Conservation (phyloP, 805 yeast genomes). For the Teunomyces panamensis region DNA sequence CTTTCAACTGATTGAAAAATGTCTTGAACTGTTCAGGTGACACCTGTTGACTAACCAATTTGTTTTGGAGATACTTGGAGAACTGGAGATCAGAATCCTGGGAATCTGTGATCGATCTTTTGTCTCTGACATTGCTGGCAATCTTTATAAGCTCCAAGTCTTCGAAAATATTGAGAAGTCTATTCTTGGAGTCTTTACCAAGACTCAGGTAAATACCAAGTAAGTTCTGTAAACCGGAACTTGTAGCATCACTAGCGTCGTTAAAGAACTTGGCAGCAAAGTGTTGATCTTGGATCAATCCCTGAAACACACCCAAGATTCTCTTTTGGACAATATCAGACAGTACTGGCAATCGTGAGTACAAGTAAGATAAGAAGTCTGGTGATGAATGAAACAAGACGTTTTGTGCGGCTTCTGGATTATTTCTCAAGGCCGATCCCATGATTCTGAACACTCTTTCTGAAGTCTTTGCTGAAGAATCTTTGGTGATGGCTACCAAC, state of each 20-base stretch:
- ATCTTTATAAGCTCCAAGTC: slow-evolving; percentile 31
- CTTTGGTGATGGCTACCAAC: slow-evolving; percentile 12
- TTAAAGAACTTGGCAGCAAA: slow-evolving; percentile 32
- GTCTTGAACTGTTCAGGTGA: slow-evolving; percentile 7
- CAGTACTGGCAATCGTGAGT: slow-evolving; percentile 15
- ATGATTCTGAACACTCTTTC: slow-evolving; percentile 61
- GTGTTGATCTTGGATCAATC: slow-evolving; percentile 34
- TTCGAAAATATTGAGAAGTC: slow-evolving; percentile 46
- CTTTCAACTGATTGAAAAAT: slow-evolving; percentile 21
- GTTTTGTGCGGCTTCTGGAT: slow-evolving; percentile 54
- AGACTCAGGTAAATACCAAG: slow-evolving; percentile 26
- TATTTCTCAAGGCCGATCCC: slow-evolving; percentile 70
- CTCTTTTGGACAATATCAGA: slow-evolving; percentile 43
- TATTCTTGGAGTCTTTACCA: slow-evolving; percentile 27
- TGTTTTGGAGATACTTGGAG: slow-evolving; percentile 36
- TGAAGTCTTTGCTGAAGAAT: slow-evolving; percentile 18
- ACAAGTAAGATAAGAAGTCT: slow-evolving; percentile 18
- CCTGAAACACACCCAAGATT: slow-evolving; percentile 50
- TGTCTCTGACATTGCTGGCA: slow-evolving; percentile 11
- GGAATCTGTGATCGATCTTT: slow-evolving; percentile 15
- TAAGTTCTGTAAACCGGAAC: slow-evolving; percentile 22
- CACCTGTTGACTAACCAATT: slow-evolving; percentile 22
- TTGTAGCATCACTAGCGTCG: slow-evolving; percentile 6
- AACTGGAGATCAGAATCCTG: slow-evolving; percentile 23
- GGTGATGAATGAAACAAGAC: slow-evolving; percentile 23